phyloP scores from a whole-genome alignment of 495 filamentous ascomycete genomes.

The Aspergillus mulundensis region DNA sequence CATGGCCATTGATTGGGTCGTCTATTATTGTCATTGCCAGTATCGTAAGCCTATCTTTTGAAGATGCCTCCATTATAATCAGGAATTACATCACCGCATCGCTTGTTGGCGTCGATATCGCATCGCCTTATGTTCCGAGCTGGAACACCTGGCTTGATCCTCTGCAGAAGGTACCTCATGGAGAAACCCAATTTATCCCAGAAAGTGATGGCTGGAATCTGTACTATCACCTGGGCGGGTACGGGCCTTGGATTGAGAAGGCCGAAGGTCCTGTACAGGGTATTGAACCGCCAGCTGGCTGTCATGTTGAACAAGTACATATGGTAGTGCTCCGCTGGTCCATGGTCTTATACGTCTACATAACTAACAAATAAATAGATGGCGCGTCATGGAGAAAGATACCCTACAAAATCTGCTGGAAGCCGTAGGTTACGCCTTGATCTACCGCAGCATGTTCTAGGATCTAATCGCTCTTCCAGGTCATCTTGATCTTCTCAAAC shows the following conservation, averaged over 20 bases:
- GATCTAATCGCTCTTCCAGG: conserved; percentile 26
- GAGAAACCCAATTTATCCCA: neutral
- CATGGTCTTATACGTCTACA: neutral
- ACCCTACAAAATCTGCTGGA: conserved; percentile 51
- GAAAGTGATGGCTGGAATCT: conserved; percentile 44
- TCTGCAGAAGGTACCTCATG: neutral
- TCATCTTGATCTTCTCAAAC: conserved; percentile 45
- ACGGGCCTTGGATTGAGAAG: conserved; percentile 58
- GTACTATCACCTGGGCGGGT: conserved; percentile 54
- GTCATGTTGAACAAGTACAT: conserved; percentile 53
- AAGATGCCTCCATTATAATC: neutral
- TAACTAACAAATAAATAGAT: conserved; percentile 33
- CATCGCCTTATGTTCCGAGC: conserved; percentile 19
- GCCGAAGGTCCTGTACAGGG: conserved; percentile 33
- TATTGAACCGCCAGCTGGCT: conserved; percentile 44
- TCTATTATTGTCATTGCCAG: conserved; percentile 1
- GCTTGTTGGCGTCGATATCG: neutral
- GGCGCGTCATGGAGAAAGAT: conserved; percentile 56
- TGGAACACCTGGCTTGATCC: conserved; percentile 26
- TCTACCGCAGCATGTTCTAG: neutral
- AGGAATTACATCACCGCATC: neutral
- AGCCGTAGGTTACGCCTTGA: conserved; percentile 35
- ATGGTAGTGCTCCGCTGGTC: conserved; percentile 51
- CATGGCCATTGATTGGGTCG: neutral
- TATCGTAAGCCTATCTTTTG: neutral